Evolutionary conservation across 805 yeast genomes (phyloP).

Genomic region (Suhomyces pyralidae): DNA sequence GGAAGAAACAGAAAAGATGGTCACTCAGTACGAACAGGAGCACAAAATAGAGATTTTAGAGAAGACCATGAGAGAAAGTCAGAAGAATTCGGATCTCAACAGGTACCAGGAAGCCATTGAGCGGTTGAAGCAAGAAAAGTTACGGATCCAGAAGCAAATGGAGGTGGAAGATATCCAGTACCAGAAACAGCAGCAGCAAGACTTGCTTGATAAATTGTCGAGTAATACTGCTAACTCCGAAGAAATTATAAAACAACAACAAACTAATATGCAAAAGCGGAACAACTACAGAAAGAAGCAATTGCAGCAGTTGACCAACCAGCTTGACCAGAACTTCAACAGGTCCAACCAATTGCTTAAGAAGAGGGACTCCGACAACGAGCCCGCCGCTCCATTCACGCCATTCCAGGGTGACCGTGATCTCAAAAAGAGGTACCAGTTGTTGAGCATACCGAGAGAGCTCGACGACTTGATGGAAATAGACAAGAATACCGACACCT

Average conservation of each 20-base stretch:
- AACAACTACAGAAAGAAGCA: slow-evolving; percentile 63
- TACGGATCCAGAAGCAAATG: slow-evolving; percentile 63
- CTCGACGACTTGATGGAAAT: slow-evolving; percentile 22
- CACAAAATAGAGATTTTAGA: slow-evolving; percentile 74
- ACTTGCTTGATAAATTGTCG: slow-evolving; percentile 38
- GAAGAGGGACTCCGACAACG: slow-evolving; percentile 18
- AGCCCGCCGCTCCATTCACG: slow-evolving; percentile 64
- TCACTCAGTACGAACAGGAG: slow-evolving; percentile 65
- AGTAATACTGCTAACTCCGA: slow-evolving; percentile 28
- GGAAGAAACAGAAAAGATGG: slow-evolving; percentile 62
- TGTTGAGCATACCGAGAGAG: slow-evolving; percentile 30
- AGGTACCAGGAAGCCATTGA: slow-evolving; percentile 57
- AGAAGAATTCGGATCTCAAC: slow-evolving; percentile 59
- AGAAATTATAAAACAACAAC: slow-evolving; percentile 39
- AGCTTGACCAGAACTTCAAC: slow-evolving; percentile 42
- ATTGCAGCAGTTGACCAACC: slow-evolving; percentile 57
- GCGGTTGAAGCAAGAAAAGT: slow-evolving; percentile 60
- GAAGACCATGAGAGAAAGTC: slow-evolving; percentile 67
- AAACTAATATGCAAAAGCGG: slow-evolving; percentile 48
- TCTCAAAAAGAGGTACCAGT: slow-evolving; percentile 46
- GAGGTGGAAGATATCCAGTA: slow-evolving; percentile 41
- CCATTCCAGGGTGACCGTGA: slow-evolving; percentile 92
- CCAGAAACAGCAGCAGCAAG: slow-evolving; percentile 40
- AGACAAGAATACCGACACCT: slow-evolving; percentile 47
- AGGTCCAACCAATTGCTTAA: slow-evolving; percentile 25